Percentiles rank a stretch among this genome's conserved stretches.
phyloP scores from a whole-genome alignment of 1,139 yeast genomes.

The Torulaspora globosa region DNA sequence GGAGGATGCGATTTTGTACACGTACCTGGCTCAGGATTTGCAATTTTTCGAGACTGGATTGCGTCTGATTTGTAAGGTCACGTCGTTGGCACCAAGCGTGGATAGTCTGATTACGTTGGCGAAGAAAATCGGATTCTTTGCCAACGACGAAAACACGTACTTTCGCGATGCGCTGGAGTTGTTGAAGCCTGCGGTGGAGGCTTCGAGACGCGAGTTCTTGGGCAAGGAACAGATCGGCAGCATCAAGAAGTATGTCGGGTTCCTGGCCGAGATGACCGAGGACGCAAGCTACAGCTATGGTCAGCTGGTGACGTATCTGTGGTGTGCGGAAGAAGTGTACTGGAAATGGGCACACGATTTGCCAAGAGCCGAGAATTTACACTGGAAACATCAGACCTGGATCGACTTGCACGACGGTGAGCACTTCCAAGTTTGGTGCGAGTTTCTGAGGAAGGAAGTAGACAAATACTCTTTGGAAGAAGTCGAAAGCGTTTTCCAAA shows the following conservation, averaged over 20 bases:
- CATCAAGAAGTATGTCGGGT: slow-evolving; percentile 42
- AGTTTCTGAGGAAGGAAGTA: slow-evolving; percentile 45
- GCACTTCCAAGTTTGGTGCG: slow-evolving; percentile 46
- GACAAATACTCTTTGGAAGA: slow-evolving; percentile 38
- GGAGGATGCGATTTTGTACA: slow-evolving; percentile 42
- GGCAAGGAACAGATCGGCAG: slow-evolving; percentile 33
- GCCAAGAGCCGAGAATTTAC: slow-evolving; percentile 35
- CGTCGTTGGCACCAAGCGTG: slow-evolving; percentile 44
- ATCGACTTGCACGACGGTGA: slow-evolving; percentile 48
- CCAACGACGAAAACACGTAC: slow-evolving; percentile 48
- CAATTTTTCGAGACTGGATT: slow-evolving; percentile 46
- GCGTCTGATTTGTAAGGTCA: slow-evolving; percentile 44
- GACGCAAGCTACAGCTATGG: slow-evolving; percentile 39
- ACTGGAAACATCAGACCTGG: slow-evolving; percentile 51
- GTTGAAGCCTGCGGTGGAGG: slow-evolving; percentile 24
- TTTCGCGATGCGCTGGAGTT: slow-evolving; percentile 41
- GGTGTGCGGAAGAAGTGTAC: slow-evolving; percentile 50
- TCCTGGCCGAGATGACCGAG: slow-evolving; percentile 36
- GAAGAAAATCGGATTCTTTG: slow-evolving; percentile 50
- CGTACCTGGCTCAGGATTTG: slow-evolving; percentile 49
- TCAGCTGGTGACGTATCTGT: slow-evolving; percentile 45
- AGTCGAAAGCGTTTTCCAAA: slow-evolving; percentile 39
- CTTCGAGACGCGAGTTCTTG: slow-evolving; percentile 27
- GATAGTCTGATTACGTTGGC: slow-evolving; percentile 42
- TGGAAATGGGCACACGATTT: slow-evolving; percentile 48